phyloP scores from a whole-genome alignment of 2,329 filamentous ascomycete species.

The Gremmenia infestans region DNA sequence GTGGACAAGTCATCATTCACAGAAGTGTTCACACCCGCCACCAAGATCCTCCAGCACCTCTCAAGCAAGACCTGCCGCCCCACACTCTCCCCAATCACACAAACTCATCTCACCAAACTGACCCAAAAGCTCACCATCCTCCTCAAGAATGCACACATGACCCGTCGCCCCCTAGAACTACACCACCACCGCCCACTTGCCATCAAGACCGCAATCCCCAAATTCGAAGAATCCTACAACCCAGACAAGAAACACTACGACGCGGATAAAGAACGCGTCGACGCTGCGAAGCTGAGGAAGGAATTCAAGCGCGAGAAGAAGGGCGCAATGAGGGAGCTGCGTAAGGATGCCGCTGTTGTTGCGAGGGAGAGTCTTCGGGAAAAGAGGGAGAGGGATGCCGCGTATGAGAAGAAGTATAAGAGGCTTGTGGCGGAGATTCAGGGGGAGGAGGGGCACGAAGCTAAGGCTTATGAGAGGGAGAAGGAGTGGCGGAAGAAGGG shows the following conservation, averaged over 20 bases:
- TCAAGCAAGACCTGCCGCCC: conserved; percentile 45
- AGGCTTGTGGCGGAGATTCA: conserved; percentile 91
- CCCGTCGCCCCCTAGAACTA: conserved; percentile 75
- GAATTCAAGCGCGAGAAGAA: conserved; percentile 96
- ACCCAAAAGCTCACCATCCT: conserved; percentile 44
- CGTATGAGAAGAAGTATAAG: conserved; percentile 96
- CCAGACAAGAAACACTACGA: conserved; percentile 91
- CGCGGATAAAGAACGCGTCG: conserved; percentile 82
- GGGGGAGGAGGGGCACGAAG: conserved; percentile 80
- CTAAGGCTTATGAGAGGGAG: conserved; percentile 86
- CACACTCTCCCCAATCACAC: conserved; percentile 41
- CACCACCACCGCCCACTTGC: conserved; percentile 86
- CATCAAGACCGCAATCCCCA: conserved; percentile 83
- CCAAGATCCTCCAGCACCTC: conserved; percentile 57
- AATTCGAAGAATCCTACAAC: conserved; percentile 94
- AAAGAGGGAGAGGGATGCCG: conserved; percentile 90
- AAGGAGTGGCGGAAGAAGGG: conserved; percentile 68
- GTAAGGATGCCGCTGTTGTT: conserved; percentile 94
- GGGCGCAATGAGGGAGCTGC: conserved; percentile 86
- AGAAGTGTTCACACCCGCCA: conserved; percentile 69
- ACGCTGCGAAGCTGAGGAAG: conserved; percentile 75
- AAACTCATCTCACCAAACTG: conserved; percentile 22
- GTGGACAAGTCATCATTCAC: conserved; percentile 65
- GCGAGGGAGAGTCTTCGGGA: conserved; percentile 81
- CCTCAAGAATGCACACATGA: conserved; percentile 56